These are phyloP conservation scores for Lojkania enalia DNA, from an alignment of 2,329 filamentous ascomycete genomes.

Conservation along the genomic window DNA sequence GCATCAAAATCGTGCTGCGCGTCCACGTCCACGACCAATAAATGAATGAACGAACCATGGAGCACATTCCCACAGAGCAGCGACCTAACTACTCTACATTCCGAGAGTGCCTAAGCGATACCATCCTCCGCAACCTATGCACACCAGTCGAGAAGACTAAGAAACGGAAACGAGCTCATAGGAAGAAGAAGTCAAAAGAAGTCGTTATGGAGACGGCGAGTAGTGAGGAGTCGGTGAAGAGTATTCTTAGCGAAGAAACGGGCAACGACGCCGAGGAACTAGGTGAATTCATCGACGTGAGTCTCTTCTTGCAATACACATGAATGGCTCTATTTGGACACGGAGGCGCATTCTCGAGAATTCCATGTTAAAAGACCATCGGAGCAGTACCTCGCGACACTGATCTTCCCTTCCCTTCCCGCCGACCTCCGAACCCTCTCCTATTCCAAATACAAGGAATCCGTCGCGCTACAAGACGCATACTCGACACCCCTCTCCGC, in stretches of 20 bases:
- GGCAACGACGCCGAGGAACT: constrained; percentile 65
- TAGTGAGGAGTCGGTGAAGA: constrained; percentile 11
- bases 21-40: too few species aligned
- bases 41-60: background rate
- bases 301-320: too few species aligned
- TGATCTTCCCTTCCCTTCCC: constrained; percentile 70
- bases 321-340: too few species aligned
- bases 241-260: constrained; percentile 11
- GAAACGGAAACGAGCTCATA: constrained; percentile 43
- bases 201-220: constrained; percentile 6
- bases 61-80: constrained; percentile 15
- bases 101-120: constrained; percentile 72
- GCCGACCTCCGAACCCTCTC: constrained; percentile 62
- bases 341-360: too few species aligned
- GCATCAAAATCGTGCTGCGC: too few species aligned
- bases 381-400: constrained; percentile 68
- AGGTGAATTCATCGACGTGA: constrained; percentile 75
- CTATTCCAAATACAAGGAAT: constrained; percentile 59
- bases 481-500: constrained; percentile 63
- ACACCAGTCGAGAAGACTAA: constrained; percentile 48
- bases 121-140: constrained; percentile 65
- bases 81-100: constrained; percentile 67
- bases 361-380: too few species aligned
- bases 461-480: constrained; percentile 53
- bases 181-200: constrained; percentile 6